Base-by-base conservation (phyloP, 495 filamentous ascomycete genomes). In the Hypoxylon perforatum region DNA sequence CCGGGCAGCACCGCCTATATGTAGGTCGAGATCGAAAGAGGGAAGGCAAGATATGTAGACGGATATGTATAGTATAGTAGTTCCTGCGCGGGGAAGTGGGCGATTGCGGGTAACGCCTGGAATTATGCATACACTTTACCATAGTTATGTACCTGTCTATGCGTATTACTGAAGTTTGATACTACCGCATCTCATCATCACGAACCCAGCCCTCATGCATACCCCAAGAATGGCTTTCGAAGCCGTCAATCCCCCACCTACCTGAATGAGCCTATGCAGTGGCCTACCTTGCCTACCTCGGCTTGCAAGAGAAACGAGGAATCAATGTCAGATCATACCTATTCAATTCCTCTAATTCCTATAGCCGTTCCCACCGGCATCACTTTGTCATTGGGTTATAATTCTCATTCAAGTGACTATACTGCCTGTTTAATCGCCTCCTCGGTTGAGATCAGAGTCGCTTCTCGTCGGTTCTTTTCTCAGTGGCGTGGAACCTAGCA, bases 71-170 rank as follows among this genome's bases (percentile, higher is more conserved):
- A 45, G 53, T 8, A 56, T 45, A 18, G 54, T 63, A 63, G 65
- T 47, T 59, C 61, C 65, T 56, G 66, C 66, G 66, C 66, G 66
- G 66, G 66, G 66, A 69, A 63, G 66, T 69, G 66, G 66, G 51
- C 50, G 49, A 46, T 30, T 57, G 61, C 66, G 60, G 66, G 66
- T 69, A 64, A 30, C 23, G 61, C 46, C 56, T 61, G 53, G 60
- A 41, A 53, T 50, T 59, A 39, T 68, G 59, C 59, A 63, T 62
- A 57, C 44, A 38, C 4, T 47, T 53, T 57, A 57, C 25, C 45
- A 46, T 54, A 58, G 18, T 35, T 50, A 60, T 36, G 38, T 58
- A 61, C 46, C 18, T 39, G 15, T 28, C 46, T 62, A 67, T 61
- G 44, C 57, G 51, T 28, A 25, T 36, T 67, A 57, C 35, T 48